phyloP scores from a whole-genome alignment of 148 eudicot genomes.

The Camellia granthamiana region DNA sequence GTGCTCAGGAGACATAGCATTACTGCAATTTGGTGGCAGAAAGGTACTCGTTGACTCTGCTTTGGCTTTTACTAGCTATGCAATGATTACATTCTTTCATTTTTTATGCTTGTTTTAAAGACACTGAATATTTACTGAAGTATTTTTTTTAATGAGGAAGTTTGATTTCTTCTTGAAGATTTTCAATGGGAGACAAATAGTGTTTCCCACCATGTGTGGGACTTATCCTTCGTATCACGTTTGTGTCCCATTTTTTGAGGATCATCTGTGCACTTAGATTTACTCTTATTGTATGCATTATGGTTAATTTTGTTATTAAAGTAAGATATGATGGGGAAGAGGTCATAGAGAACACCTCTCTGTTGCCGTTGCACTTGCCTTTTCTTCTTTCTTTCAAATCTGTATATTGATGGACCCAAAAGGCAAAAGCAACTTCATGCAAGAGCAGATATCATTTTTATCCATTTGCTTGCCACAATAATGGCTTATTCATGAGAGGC shows the following conservation, averaged over 20 bases:
- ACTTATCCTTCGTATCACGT: too few species aligned
- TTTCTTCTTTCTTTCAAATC: not conserved
- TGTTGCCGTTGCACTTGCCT: not conserved
- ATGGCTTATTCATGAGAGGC: not conserved
- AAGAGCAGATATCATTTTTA: not conserved
- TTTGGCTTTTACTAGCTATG: not conserved
- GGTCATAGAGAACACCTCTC: not conserved
- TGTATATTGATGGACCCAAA: not conserved
- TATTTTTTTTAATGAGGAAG: not conserved
- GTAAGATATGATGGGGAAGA: not conserved
- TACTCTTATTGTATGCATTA: not conserved
- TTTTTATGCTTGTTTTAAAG: not conserved
- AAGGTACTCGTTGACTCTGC: constrained; percentile 38
- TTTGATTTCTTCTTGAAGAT: too few species aligned
- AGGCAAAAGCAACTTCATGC: not conserved
- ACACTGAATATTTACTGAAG: not conserved
- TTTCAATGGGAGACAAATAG: too few species aligned
- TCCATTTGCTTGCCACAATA: too few species aligned
- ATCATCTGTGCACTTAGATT: too few species aligned
- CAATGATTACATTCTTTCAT: not conserved
- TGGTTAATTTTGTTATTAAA: not conserved
- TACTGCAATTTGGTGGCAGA: constrained; percentile 60
- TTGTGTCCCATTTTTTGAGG: too few species aligned
- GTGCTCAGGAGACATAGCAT: constrained; percentile 83
- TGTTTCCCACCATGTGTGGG: too few species aligned